Conservation (phyloP, 2,329 filamentous ascomycete species). For the Exserohilum rostratum region DNA sequence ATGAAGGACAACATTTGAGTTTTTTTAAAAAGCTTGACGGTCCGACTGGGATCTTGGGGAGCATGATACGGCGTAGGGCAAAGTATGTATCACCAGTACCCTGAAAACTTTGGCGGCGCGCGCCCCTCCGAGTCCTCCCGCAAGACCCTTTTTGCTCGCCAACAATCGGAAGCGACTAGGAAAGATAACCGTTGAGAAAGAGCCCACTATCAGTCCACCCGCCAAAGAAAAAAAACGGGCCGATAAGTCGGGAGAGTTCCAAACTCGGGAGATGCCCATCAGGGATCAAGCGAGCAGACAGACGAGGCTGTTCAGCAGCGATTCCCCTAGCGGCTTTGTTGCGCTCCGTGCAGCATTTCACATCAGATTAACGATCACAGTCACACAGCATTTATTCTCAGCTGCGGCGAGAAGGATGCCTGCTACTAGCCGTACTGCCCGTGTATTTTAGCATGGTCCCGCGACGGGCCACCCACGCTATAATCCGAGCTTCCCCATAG, state of each 20-base stretch:
- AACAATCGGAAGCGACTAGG: constrained; percentile 4
- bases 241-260: constrained; percentile 19
- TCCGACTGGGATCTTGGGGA: constrained; percentile 5
- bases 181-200: constrained; percentile 7
- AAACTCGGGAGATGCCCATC: constrained; percentile 26
- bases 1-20: constrained; percentile 5
- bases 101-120: constrained; percentile 9
- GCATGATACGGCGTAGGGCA: constrained; percentile 1
- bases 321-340: constrained; percentile 1
- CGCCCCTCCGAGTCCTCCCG: constrained; percentile 13
- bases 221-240: constrained; percentile 15
- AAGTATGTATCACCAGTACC: constrained; percentile 5
- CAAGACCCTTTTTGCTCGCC: constrained; percentile 8
- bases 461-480: constrained; percentile 14
- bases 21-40: constrained; percentile 2
- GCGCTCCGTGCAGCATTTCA: constrained; percentile 28
- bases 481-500: constrained; percentile 32
- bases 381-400: constrained; percentile 29
- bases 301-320: constrained; percentile 15
- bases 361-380: constrained; percentile 26
- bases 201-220: constrained; percentile 7
- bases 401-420: constrained; percentile 14
- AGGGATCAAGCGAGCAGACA: constrained; percentile 20
- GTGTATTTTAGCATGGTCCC: constrained; percentile 17
- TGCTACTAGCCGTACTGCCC: constrained; percentile 10